Evolutionary conservation across 2,329 filamentous ascomycete species (phyloP), one percentile per base, ranked within the genome.

Genomic region (Pseudocercospora eumusae): DNA sequence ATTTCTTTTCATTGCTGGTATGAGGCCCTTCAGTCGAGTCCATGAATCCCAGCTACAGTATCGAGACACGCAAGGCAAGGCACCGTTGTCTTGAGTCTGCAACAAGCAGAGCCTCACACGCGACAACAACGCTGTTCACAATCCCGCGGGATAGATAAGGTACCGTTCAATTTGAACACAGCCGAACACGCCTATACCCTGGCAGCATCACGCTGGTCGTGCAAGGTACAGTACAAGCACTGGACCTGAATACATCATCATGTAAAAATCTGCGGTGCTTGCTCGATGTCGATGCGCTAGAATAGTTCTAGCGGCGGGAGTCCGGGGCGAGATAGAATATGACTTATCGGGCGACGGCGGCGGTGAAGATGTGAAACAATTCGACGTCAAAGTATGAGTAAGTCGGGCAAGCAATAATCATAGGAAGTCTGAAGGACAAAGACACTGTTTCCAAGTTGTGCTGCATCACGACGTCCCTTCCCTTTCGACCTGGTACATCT

Each of bases 291-390:
- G 25, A 52, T n/a, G 47, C 47, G 47, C 47, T 52, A 25, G n/a
- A n/a, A n/a, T n/a, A n/a, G n/a, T 6, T 25, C 3, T 25, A 52
- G 31, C 53, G 21, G 45, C 57, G 33, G 57, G 42, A 45, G 53
- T 27, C 36, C 36, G 40, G 50, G 42, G 33, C 47, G 33, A 33
- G 36, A 49, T n/a, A n/a, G n/a, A n/a, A n/a, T 49, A 59, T 36
- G 45, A 44, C 52, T 42, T 54, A 54, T 59, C 57, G 47, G 47
- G 49, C n/a, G n/a, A n/a, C n/a, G n/a, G n/a, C n/a, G n/a, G n/a
- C 57, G 57, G 57, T 54, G 49, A 42, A 54, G 21, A 59, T 53
- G 31, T 59, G 57, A 59, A 59, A 59, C 57, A 33, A 23, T 25
- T 42, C 47, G 49, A 54, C 57, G 47, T 53, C 57, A 59, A 54